A percentile compares a stretch with the other conserved stretches of the same genome.
These are phyloP conservation scores for Suillus subluteus DNA, from an alignment of 768 basidiomycete genomes.

Conservation along the genomic window DNA sequence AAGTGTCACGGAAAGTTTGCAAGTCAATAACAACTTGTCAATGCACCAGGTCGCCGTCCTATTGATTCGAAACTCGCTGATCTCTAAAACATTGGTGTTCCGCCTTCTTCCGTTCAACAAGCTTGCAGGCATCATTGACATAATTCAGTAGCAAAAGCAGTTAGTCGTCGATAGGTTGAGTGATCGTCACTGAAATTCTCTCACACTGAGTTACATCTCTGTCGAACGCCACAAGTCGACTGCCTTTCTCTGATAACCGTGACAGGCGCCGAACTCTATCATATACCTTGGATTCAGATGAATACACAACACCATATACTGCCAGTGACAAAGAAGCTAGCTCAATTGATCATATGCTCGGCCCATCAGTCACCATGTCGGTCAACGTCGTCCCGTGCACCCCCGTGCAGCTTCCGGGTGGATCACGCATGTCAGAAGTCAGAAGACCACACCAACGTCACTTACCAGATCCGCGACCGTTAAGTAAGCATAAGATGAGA, in stretches of 20 bases:
- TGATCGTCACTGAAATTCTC: slow-evolving; percentile 30
- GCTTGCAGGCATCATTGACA: slow-evolving; percentile 22
- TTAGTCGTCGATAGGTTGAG: slow-evolving; percentile 28
- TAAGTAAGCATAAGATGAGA: slow-evolving; percentile 26
- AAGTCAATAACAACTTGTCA: slow-evolving; percentile 9
- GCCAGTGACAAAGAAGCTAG: slow-evolving; percentile 12
- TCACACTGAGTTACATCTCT: slow-evolving; percentile 30
- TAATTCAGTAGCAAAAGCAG: slow-evolving; percentile 24
- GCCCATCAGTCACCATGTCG: slow-evolving; percentile 8
- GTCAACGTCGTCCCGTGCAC: slow-evolving; percentile 11
- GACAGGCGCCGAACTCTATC: slow-evolving; percentile 10
- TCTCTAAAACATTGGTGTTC: slow-evolving; percentile 1
- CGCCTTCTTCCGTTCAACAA: slow-evolving; percentile 1
- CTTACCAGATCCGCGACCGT: slow-evolving; percentile 23
- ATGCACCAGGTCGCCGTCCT: slow-evolving; percentile 14
- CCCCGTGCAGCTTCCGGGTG: slow-evolving; percentile 16
- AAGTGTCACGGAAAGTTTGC: slow-evolving; percentile 6
- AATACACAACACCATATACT: slow-evolving; percentile 6
- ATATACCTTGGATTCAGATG: not conserved
- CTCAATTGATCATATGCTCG: slow-evolving; percentile 9
- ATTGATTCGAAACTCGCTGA: slow-evolving; percentile 11
- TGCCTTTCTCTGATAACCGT: slow-evolving; percentile 4
- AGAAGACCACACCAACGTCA: slow-evolving; percentile 12
- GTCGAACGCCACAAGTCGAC: slow-evolving; percentile 34
- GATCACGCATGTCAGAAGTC: slow-evolving; percentile 11